These are phyloP conservation scores for Amauroascus verrucosus DNA, from an alignment of 2,329 filamentous ascomycete species.

Conservation along the genomic window DNA sequence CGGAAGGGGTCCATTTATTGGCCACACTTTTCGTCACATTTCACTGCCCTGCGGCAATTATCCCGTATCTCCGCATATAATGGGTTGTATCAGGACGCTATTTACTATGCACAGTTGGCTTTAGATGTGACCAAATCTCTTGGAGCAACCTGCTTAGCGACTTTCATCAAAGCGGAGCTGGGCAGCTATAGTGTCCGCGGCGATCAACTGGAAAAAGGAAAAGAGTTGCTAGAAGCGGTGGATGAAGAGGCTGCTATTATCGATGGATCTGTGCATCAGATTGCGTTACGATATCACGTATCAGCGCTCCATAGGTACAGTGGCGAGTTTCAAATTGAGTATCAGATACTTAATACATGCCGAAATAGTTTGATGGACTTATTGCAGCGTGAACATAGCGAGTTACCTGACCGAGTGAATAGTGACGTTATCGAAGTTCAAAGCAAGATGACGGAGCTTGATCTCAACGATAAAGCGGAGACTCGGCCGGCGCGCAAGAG, in stretches of 20 bases:
- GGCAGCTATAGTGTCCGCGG: slow-evolving; percentile 42
- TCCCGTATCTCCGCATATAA: slow-evolving; percentile 71
- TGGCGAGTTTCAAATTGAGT: slow-evolving; percentile 32
- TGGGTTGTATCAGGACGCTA: slow-evolving; percentile 76
- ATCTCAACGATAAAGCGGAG: slow-evolving; percentile 24
- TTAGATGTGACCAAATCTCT: slow-evolving; percentile 63
- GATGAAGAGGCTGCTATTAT: slow-evolving; percentile 43
- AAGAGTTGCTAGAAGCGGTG: slow-evolving; percentile 50
- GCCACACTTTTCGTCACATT: slow-evolving; percentile 64
- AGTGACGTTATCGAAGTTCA: slow-evolving; percentile 28
- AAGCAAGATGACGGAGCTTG: slow-evolving; percentile 36
- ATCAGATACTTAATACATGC: slow-evolving; percentile 42
- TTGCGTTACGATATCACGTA: slow-evolving; percentile 39
- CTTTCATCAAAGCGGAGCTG: slow-evolving; percentile 39
- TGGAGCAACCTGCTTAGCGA: slow-evolving; percentile 47
- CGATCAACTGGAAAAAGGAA: slow-evolving; percentile 41
- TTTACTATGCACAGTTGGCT: slow-evolving; percentile 80
- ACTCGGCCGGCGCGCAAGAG: background rate
- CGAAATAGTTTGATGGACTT: slow-evolving; percentile 36
- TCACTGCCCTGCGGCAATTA: slow-evolving; percentile 60
- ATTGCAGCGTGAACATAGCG: slow-evolving; percentile 26
- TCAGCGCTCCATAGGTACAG: slow-evolving; percentile 40
- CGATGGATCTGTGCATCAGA: slow-evolving; percentile 43
- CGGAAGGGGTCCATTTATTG: slow-evolving; percentile 61
- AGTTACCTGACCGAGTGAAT: slow-evolving; percentile 21